Conservation (phyloP, 169 alveolate genomes). For the Plasmodium sp. region DNA sequence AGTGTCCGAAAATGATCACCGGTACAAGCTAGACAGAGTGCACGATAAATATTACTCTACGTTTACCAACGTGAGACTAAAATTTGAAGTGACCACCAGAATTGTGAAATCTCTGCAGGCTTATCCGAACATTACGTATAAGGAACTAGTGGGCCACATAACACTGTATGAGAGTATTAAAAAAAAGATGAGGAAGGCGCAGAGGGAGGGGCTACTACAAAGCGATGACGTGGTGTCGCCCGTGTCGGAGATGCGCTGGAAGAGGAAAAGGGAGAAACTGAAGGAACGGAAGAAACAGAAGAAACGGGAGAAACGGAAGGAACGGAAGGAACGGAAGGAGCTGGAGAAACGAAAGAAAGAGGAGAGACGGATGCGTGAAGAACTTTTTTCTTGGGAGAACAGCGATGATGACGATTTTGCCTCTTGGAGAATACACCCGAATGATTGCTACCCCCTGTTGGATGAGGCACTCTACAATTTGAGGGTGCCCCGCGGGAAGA, state of each 20-base stretch:
- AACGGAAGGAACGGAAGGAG: not conserved
- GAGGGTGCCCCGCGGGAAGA: not conserved
- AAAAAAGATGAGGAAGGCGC: not conserved
- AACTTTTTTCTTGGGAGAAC: not conserved
- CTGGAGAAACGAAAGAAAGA: not conserved
- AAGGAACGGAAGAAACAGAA: not conserved
- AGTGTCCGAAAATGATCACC: slow-evolving; percentile 2
- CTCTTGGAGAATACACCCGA: not conserved
- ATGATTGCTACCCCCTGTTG: not conserved
- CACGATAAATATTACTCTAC: not conserved
- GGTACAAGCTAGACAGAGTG: slow-evolving; percentile 5
- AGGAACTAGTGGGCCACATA: not conserved
- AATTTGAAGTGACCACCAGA: slow-evolving; percentile 39
- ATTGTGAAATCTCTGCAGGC: slow-evolving; percentile 9
- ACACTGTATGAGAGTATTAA: slow-evolving; percentile 6
- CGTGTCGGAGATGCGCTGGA: not conserved
- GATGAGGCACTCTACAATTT: not conserved
- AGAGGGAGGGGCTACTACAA: not conserved
- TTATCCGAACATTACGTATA: not conserved
- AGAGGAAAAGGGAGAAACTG: not conserved
- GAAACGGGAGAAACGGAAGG: not conserved
- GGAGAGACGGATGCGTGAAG: not conserved
- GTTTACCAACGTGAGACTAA: slow-evolving; percentile 12
- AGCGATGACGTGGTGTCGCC: not conserved
- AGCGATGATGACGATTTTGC: not conserved